phyloP scores from a whole-genome alignment of 108 stramenopile species.

The Mayamaea pseudoterrestris region DNA sequence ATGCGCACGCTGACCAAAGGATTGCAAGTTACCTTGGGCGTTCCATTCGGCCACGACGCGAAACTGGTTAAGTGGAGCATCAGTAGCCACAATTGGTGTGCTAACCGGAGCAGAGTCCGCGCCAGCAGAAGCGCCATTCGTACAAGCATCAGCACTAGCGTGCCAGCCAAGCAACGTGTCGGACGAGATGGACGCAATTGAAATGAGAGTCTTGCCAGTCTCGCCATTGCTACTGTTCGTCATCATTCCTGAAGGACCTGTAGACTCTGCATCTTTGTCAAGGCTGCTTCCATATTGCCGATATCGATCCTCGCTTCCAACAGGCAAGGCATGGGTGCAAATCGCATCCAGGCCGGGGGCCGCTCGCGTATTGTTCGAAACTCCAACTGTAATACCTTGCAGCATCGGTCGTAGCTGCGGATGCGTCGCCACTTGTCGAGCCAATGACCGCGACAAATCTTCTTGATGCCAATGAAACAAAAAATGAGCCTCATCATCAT shows the following conservation, averaged over 20 bases:
- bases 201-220: constrained; percentile 25
- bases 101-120: too few species aligned
- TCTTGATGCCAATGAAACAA: too few species aligned
- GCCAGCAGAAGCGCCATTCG: constrained; percentile 26
- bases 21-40: constrained; percentile 27
- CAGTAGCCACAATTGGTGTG: too few species aligned
- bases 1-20: constrained; percentile 11
- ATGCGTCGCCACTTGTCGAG: constrained; percentile 25
- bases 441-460: constrained; percentile 18
- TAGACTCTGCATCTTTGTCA: not conserved
- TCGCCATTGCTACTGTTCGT: constrained; percentile 5
- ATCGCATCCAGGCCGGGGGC: constrained; percentile 55
- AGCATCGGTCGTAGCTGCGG: constrained; percentile 19
- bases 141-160: constrained; percentile 12
- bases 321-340: constrained; percentile 41
- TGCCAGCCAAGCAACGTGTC: constrained; percentile 38
- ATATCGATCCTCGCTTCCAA: constrained; percentile 29
- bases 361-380: constrained; percentile 33
- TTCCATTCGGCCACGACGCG: constrained; percentile 37
- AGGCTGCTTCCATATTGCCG: too few species aligned
- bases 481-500: too few species aligned
- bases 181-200: constrained; percentile 22
- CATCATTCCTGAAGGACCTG: constrained; percentile 1
- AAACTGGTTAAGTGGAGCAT: constrained; percentile 34
- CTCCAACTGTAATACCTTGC: constrained; percentile 41